phyloP scores from a whole-genome alignment of 306 rosid genomes.

The Abrus precatorius region DNA sequence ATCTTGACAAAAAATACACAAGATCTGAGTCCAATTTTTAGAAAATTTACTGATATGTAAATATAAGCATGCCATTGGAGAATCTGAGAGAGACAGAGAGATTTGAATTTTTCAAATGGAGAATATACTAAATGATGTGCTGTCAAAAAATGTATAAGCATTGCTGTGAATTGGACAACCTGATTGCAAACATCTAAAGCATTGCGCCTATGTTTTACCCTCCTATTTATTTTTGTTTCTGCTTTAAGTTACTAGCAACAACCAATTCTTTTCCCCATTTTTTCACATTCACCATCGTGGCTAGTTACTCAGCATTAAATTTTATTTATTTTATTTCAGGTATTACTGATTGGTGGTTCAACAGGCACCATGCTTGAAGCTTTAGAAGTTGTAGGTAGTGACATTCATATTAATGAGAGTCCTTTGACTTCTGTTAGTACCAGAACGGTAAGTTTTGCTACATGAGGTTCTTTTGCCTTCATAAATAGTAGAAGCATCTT shows the following conservation, averaged over 20 bases:
- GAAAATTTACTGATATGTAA: background rate
- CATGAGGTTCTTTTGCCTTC: constrained; percentile 15
- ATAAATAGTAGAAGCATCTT: background rate
- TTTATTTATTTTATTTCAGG: constrained; percentile 63
- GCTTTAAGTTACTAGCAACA: background rate
- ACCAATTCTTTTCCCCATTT: background rate
- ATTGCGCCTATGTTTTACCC: background rate
- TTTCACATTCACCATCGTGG: background rate
- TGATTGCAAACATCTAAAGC: constrained; percentile 1
- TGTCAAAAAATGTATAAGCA: background rate
- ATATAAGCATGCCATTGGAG: background rate
- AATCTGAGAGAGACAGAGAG: background rate
- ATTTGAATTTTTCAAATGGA: background rate
- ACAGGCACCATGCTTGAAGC: constrained; percentile 98
- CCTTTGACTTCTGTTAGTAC: constrained; percentile 58
- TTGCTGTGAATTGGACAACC: background rate
- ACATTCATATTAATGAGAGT: constrained; percentile 62
- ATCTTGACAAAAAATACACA: background rate
- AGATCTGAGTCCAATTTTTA: background rate
- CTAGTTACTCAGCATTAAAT: constrained; percentile 41
- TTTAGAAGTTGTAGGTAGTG: constrained; percentile 92
- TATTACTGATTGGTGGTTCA: constrained; percentile 95
- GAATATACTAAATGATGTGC: background rate
- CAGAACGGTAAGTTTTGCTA: constrained; percentile 61
- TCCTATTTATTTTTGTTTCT: background rate